phyloP scores from a whole-genome alignment of 768 basidiomycete species.

The Gloeopeniophorella convolvens region DNA sequence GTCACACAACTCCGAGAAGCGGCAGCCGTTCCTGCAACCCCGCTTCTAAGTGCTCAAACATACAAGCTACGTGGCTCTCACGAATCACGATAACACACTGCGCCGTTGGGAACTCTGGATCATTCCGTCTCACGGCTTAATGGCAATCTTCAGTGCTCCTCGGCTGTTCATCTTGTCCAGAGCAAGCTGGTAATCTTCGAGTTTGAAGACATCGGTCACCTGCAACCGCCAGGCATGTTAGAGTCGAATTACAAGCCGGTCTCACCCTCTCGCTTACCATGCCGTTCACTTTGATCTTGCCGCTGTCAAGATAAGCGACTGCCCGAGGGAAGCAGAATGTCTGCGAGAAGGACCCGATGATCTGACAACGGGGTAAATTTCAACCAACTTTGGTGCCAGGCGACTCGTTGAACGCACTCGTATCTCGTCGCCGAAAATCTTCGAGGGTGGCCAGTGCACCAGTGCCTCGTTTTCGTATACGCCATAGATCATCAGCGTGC shows the following conservation, averaged over 20 bases:
- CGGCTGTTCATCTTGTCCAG: conserved; percentile 60
- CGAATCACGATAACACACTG: too few species aligned
- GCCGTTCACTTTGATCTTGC: conserved; percentile 76
- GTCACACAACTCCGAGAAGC: too few species aligned
- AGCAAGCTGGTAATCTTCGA: conserved; percentile 57
- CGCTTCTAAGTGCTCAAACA: too few species aligned
- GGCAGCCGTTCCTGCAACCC: too few species aligned
- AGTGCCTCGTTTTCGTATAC: conserved; percentile 83
- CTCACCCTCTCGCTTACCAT: conserved; percentile 42
- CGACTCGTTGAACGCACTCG: conserved; percentile 28
- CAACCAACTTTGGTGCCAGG: background rate
- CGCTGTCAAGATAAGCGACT: conserved; percentile 81
- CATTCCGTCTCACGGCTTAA: conserved; percentile 43
- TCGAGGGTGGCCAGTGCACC: conserved; percentile 82
- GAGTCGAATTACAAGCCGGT: background rate
- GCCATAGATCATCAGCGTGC: conserved; percentile 83
- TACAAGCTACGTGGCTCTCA: too few species aligned
- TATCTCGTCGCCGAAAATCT: conserved; percentile 73
- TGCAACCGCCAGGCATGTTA: conserved; percentile 15
- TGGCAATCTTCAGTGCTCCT: conserved; percentile 45
- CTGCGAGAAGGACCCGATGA: conserved; percentile 89
- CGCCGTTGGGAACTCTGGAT: too few species aligned
- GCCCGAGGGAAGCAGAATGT: conserved; percentile 88
- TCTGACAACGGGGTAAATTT: conserved; percentile 36
- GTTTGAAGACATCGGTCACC: conserved; percentile 51